Evolutionary conservation across 805 yeast species (phyloP), one percentile per base, ranked within the genome.

Genomic region (Kodamaea hsintzibuensis): DNA sequence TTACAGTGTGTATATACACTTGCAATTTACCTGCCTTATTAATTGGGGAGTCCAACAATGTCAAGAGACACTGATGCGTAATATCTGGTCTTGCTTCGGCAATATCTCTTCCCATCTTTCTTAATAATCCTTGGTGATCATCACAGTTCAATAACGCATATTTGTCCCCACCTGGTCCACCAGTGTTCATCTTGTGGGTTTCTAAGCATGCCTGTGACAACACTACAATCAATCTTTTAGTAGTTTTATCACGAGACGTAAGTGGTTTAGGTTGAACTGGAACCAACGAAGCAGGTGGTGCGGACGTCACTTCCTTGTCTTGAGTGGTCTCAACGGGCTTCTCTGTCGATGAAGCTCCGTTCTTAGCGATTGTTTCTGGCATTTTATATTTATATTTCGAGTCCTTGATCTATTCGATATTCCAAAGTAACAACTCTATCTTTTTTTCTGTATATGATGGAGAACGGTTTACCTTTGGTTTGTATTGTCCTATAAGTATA

Each of bases 31-130:
- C 99, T 6, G 98, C 98, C 73, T 95, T 95, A 77, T 95, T 95
- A 64, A 95, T 88, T 43, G 99, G 99, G n/a, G 97, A 90, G 71
- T 95, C 99, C 63, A 95, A 79, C 59, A 95, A 78, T 2, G 99
- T 93, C 71, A 95, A 79, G 42, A 95, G 82, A 79, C 99, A 95
- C 74, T 93, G 99, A 69, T 95, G 99, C 44, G 99, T 95, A 65
- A 95, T 95, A 71, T 95, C 99, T n/a, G 99, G 99, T 71, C 99
- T 85, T 7, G 98, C 98, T 68, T 95, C 99, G 48, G 96, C 90
- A 59, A 95, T 93, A 67, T 95, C 98, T 68, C 98, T 84, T 51
- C 96, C 96, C 96, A 93, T 91, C 69, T 91, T 93, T 70, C 93
- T 88, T 64, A 95, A 77, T 50, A 93, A 78, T 13, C 98, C 98